Base-by-base conservation (phyloP, 441 rosid species). In the Pelargonium exstipulatum region DNA sequence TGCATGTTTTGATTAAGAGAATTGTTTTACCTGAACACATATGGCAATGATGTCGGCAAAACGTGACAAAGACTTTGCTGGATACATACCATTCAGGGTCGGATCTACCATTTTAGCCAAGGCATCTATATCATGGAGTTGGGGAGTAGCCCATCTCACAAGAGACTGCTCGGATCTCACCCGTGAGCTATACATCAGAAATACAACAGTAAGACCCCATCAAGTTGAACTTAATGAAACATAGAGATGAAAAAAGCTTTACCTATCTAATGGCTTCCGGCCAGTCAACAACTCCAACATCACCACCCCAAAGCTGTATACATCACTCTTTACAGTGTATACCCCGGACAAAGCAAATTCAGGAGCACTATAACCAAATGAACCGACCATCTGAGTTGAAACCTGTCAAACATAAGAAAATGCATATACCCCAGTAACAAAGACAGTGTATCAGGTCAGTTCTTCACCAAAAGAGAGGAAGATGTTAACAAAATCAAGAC, bases 221-320 rank as follows among this genome's bases (percentile, higher is more conserved):
- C 35, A 29, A 45, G n/a, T 2, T 13, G 9, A 42, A 9, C 46
- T 2, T 42, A 7, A 42, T 5, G 46, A 42, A 42, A 7, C 46
- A 5, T 42, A 2, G 9, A 45, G 49, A n/a, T n/a, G n/a, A n/a
- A n/a, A n/a, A n/a, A n/a, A n/a, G n/a, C n/a, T n/a, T n/a, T 80
- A 95, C 98, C 84, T 88, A 79, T 95, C 99, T 65, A 85, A 46
- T 67, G 96, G 86, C 77, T 85, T 87, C 64, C 97, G 83, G 68
- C 97, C 99, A 0, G 98, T 95, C 81, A 95, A 80, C 73, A 95
- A 91, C 80, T 95, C 99, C 66, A 95, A 69, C 99, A 95, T 92
- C 61, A 92, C 98, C 35, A 90, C 98, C 9, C 98, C 99, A 77
- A 92, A 95, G 82, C 98, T 92, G 75, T 81, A 95, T 43, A 92